These are phyloP conservation scores for Allium cepa DNA, from an alignment of 106 monocot species.

Conservation along the genomic window DNA sequence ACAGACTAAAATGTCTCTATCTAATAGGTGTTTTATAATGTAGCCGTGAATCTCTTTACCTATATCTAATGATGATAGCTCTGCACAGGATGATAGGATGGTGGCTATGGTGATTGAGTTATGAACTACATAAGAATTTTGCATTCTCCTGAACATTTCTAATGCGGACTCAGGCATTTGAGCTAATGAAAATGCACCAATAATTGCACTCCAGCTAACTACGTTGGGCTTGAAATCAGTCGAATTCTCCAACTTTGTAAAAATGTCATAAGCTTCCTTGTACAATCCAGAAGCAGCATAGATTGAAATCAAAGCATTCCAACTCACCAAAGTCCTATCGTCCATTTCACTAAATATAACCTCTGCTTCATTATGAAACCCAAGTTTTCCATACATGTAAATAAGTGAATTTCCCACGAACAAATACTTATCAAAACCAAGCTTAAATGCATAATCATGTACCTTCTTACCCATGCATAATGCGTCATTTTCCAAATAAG, in stretches of 20 bases:
- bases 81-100: constrained; percentile 31
- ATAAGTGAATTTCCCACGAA: constrained; percentile 64
- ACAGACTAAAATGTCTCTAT: constrained; percentile 23
- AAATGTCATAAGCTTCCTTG: constrained; percentile 38
- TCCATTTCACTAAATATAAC: constrained; percentile 19
- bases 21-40: constrained; percentile 13
- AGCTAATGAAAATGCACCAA: constrained; percentile 26
- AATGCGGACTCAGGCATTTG: constrained; percentile 24
- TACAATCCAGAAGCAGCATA: constrained; percentile 42
- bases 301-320: constrained; percentile 64
- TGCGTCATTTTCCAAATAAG: constrained; percentile 18
- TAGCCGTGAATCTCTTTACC: constrained; percentile 47
- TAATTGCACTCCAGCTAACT: constrained; percentile 55
- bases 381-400: constrained; percentile 64
- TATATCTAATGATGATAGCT: constrained; percentile 20
- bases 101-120: constrained; percentile 36
- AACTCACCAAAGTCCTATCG: constrained; percentile 37
- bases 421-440: constrained; percentile 28
- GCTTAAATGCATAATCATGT: constrained; percentile 27
- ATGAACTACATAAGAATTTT: constrained; percentile 9
- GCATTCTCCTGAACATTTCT: constrained; percentile 38
- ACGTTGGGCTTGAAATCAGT: constrained; percentile 23
- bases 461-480: constrained; percentile 35
- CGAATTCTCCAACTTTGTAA: constrained; percentile 17
- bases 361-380: constrained; percentile 30